Conservation (phyloP, 2,329 filamentous ascomycete genomes). For the Davidsoniella virescens region DNA sequence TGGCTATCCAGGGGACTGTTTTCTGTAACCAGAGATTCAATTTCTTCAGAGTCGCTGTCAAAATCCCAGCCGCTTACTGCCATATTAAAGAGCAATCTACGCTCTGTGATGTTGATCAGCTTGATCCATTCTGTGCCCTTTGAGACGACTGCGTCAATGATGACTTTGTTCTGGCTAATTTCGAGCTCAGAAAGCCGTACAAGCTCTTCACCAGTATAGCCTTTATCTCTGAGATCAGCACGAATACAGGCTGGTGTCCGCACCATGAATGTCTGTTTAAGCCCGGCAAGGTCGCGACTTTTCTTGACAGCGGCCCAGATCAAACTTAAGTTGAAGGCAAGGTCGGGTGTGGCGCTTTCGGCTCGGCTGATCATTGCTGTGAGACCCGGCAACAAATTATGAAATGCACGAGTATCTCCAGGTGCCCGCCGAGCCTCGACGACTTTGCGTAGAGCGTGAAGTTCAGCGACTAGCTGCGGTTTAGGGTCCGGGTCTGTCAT, state of each 20-base stretch:
- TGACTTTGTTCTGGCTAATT: background rate
- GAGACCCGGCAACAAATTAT: background rate
- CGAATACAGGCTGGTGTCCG: background rate
- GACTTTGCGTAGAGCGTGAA: background rate
- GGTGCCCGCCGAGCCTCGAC: background rate
- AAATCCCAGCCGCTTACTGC: slow-evolving; percentile 2
- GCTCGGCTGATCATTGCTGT: background rate
- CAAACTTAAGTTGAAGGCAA: slow-evolving; percentile 1
- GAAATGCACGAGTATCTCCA: slow-evolving; percentile 1
- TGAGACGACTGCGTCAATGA: background rate
- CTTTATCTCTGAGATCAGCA: background rate
- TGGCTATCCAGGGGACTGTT: background rate
- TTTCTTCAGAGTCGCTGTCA: background rate
- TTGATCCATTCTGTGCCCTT: slow-evolving; percentile 4
- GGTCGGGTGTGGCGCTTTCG: background rate
- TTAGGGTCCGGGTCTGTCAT: background rate
- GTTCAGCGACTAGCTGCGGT: background rate
- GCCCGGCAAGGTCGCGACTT: background rate
- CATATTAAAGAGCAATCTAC: slow-evolving; percentile 2
- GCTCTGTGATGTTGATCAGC: slow-evolving; percentile 1
- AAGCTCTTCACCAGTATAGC: background rate
- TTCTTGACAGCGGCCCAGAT: slow-evolving; percentile 3
- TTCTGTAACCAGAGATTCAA: too few species aligned
- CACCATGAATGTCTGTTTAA: slow-evolving; percentile 1
- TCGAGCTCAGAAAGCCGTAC: background rate